These are phyloP conservation scores for Turnera subulata DNA, from an alignment of 345 rosid species.

Conservation along the genomic window DNA sequence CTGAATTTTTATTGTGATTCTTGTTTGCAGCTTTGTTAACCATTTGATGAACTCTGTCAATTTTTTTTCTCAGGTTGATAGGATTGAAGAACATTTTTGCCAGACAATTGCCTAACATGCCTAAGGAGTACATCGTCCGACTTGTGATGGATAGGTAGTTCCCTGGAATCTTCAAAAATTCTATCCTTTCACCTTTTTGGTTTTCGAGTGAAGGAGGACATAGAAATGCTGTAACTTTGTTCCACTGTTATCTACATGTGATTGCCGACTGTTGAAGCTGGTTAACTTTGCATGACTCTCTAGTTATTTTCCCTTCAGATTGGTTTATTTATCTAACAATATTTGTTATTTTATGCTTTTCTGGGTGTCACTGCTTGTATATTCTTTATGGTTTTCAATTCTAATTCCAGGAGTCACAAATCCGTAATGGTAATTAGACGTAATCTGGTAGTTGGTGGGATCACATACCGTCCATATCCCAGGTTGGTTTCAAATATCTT, in stretches of 20 bases:
- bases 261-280: background rate
- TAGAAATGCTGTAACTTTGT: too few species aligned
- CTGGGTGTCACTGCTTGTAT: background rate
- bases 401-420: slow-evolving; percentile 73
- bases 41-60: too few species aligned
- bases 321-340: background rate
- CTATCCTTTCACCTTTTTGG: background rate
- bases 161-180: slow-evolving; percentile 21
- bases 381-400: slow-evolving; percentile 12
- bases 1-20: background rate
- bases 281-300: background rate
- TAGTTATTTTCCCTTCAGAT: background rate
- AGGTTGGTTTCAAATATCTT: slow-evolving; percentile 43
- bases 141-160: slow-evolving; percentile 98
- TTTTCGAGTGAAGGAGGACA: background rate
- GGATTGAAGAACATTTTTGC: slow-evolving; percentile 98
- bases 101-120: slow-evolving; percentile 98
- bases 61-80: slow-evolving; percentile 62
- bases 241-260: too few species aligned
- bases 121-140: slow-evolving; percentile 97
- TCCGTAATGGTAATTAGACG: slow-evolving; percentile 96
- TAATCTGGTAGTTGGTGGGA: slow-evolving; percentile 92
- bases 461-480: slow-evolving; percentile 94
- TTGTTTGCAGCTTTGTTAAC: too few species aligned
- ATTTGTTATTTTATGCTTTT: background rate